Conservation (phyloP, 257 asterid genomes). For the Nicotiana tabacum region DNA sequence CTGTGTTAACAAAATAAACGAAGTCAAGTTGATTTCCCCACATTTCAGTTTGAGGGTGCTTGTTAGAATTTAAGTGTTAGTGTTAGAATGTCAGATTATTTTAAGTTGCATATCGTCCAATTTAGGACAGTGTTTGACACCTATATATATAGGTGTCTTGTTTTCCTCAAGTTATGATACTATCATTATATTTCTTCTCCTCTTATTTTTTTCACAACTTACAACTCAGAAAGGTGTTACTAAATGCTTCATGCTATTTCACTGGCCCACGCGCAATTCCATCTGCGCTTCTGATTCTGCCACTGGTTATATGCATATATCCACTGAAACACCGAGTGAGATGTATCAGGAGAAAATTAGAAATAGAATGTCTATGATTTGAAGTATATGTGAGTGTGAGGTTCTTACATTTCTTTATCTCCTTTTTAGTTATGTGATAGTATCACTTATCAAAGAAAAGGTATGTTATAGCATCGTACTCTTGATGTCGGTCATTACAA, state of each 20-base stretch:
- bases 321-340: background rate
- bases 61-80: background rate
- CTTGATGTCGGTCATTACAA: background rate
- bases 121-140: background rate
- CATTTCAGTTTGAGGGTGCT: background rate
- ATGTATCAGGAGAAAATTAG: conserved; percentile 1
- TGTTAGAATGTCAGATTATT: background rate
- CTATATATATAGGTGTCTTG: background rate
- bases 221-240: background rate
- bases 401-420: background rate
- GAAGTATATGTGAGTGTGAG: background rate
- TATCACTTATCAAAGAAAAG: background rate
- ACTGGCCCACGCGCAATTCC: background rate
- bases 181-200: background rate
- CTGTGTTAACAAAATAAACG: background rate
- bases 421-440: background rate
- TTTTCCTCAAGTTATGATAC: background rate
- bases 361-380: background rate
- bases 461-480: background rate
- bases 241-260: background rate
- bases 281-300: background rate
- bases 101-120: background rate
- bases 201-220: background rate
- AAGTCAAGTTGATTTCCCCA: background rate
- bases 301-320: background rate